Percentiles rank a stretch among this genome's conserved stretches.
phyloP scores from a whole-genome alignment of 768 basidiomycete species.

The Mycena alexandri region DNA sequence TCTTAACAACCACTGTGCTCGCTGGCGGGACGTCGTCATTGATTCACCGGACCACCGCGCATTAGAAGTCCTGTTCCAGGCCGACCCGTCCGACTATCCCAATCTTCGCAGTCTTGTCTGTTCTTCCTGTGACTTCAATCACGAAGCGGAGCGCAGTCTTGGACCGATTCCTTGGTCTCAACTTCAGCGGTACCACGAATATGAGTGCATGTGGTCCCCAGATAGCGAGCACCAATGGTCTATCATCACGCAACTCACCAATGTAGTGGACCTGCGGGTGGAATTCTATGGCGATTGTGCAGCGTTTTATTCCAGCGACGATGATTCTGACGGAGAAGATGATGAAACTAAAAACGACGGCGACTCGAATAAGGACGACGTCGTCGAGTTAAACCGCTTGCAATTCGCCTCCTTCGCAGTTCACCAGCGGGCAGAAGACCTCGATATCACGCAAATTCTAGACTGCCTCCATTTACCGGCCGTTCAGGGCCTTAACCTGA shows the following conservation, averaged over 20 bases:
- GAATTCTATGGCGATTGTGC: not conserved
- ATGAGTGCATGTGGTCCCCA: constrained; percentile 1
- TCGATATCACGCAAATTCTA: not conserved
- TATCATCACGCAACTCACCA: constrained; percentile 8
- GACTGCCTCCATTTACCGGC: constrained; percentile 4
- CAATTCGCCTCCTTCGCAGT: constrained; percentile 7
- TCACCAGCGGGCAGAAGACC: not conserved
- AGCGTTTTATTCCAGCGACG: no score
- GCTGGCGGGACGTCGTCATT: constrained; percentile 9
- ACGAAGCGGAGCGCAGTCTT: not conserved
- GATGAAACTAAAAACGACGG: no score
- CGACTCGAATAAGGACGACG: not conserved
- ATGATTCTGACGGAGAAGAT: no score
- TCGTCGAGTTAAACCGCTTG: constrained; percentile 2
- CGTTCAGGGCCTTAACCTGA: constrained; percentile 6
- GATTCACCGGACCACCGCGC: not conserved
- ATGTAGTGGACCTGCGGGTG: constrained; percentile 1
- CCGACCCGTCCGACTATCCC: constrained; percentile 1
- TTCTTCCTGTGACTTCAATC: not conserved
- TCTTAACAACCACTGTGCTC: constrained; percentile 5
- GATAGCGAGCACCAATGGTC: not conserved
- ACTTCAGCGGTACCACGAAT: constrained; percentile 12
- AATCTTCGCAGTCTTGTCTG: constrained; percentile 7
- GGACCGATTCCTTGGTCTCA: constrained; percentile 3
- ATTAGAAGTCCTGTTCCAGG: not conserved